Evolutionary conservation across 164 flowering plant species (phyloP).

Genomic region (Kingdonia uniflora): DNA sequence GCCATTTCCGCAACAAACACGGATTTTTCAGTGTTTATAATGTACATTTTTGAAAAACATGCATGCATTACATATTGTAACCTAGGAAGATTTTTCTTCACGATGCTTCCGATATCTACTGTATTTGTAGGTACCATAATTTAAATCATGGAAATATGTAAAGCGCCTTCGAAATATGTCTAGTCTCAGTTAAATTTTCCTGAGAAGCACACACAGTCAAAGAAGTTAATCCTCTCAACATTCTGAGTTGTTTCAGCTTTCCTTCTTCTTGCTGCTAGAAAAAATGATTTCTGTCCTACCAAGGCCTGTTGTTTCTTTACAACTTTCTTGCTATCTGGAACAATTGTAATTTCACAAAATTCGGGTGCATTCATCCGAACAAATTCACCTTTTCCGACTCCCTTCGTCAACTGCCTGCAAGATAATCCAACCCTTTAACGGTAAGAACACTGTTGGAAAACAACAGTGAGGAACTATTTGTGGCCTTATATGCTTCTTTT

Average conservation of each 20-base stretch:
- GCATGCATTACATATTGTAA: too few species aligned
- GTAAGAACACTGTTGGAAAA: neutral
- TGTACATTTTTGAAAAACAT: too few species aligned
- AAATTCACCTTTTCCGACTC: slow-evolving; percentile 35
- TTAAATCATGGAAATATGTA: neutral
- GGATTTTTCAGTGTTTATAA: too few species aligned
- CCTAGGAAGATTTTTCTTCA: neutral
- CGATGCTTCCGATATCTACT: neutral
- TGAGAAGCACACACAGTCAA: slow-evolving; percentile 51
- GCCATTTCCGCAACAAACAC: too few species aligned
- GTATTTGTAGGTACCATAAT: neutral
- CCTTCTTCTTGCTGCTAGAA: slow-evolving; percentile 11
- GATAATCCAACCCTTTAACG: neutral
- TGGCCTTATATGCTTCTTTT: too few species aligned
- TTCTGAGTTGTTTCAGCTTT: slow-evolving; percentile 11
- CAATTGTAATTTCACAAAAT: slow-evolving; percentile 48
- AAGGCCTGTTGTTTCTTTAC: slow-evolving; percentile 6
- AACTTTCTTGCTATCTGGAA: slow-evolving; percentile 39
- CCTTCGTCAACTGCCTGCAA: slow-evolving; percentile 33
- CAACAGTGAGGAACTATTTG: too few species aligned
- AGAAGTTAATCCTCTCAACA: slow-evolving; percentile 25
- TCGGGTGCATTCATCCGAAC: slow-evolving; percentile 69
- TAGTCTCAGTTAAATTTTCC: slow-evolving; percentile 21
- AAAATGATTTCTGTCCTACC: slow-evolving; percentile 11
- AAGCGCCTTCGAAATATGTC: neutral